A percentile compares a stretch with the other conserved stretches of the same genome.
Conservation (phyloP, 768 basidiomycete species). For the Rhodotorula kratochvilovae region DNA sequence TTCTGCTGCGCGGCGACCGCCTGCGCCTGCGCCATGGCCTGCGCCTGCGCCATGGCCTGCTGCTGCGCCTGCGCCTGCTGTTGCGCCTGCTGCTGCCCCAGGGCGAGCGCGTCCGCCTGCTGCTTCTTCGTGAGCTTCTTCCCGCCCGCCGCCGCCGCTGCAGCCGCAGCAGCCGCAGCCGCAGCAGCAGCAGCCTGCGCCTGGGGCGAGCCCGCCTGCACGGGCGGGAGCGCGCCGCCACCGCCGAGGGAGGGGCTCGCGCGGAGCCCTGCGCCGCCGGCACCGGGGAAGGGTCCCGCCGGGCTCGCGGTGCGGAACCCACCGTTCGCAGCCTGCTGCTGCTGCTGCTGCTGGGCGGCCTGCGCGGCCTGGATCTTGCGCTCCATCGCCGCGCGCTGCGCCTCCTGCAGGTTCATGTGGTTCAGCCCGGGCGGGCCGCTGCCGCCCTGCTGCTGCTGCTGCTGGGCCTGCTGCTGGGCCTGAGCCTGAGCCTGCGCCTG, state of each 20-base stretch:
- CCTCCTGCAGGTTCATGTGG: slow-evolving; percentile 20
- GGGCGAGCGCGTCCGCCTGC: slow-evolving; percentile 17
- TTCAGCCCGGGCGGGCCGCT: slow-evolving; percentile 1
- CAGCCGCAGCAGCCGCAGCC: background rate
- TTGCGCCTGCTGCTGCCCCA: slow-evolving; percentile 23
- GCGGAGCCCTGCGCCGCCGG: background rate
- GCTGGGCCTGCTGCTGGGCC: background rate
- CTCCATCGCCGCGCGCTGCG: slow-evolving; percentile 30
- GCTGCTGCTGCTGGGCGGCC: background rate
- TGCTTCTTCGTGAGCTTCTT: slow-evolving; percentile 40
- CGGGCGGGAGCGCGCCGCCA: background rate
- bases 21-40: slow-evolving; percentile 11
- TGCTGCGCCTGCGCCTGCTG: slow-evolving; percentile 26
- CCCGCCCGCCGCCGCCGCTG: slow-evolving; percentile 1
- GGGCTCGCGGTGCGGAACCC: slow-evolving; percentile 3
- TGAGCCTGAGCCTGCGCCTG: slow-evolving; percentile 16
- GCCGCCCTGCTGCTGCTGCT: background rate
- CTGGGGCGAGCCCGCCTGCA: background rate
- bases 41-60: slow-evolving; percentile 20
- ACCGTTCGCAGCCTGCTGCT: slow-evolving; percentile 9
- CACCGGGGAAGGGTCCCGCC: background rate
- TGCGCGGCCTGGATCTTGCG: slow-evolving; percentile 25
- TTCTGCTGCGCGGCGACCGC: slow-evolving; percentile 2
- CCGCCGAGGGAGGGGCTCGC: slow-evolving; percentile 3
- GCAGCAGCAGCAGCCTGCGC: background rate